Evolutionary conservation across 352 stramenopile genomes (phyloP), one percentile per base, ranked within the genome.

Genomic region (Globisporangium nodosum): DNA sequence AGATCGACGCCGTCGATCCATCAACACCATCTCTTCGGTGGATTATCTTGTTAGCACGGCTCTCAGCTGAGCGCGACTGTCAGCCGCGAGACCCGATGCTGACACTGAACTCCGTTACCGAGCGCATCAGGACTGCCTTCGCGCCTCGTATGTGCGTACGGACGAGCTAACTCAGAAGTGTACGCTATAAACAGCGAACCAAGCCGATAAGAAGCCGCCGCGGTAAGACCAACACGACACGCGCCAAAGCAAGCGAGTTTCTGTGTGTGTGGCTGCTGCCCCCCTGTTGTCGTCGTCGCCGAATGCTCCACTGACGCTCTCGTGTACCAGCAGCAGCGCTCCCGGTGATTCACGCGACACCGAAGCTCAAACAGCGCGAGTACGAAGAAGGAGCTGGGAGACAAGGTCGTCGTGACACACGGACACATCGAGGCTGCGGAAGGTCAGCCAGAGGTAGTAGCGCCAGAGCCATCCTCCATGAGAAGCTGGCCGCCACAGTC

Each of bases 271-370:
- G 31, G 31, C 8, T 9, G 8, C 35, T 3, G 2, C 11, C 8
- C 35, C 12, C 37, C 37, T 43, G 13, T 43, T 1, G 37, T 43
- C 37, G 4, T 4, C 35, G 12, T 0, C 35, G 37, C 16, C 43
- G n/a, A 49, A 31, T 30, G 43, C 43, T 30, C 43, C 43, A 49
- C 43, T 49, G 43, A 49, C 43, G 43, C 43, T 49, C 43, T 49
- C 43, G 43, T 31, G 43, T 3, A 49, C 43, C 21, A 30, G 7
- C n/a, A 49, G 43, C 43, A 49, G 43, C 20, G 16, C 43, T 13
- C 12, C 18, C 9, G 43, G n/a, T 12, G 18, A 12, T 11, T 49
- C 16, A 24, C 40, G 40, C 6, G 13, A 27, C 24, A 27, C 24
- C 24, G 24, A 27, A 20, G 15, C 13, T 18, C 15, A 5, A 9